phyloP scores from a whole-genome alignment of 129 eudicot species.

The Gnaphalium uliginosum region DNA sequence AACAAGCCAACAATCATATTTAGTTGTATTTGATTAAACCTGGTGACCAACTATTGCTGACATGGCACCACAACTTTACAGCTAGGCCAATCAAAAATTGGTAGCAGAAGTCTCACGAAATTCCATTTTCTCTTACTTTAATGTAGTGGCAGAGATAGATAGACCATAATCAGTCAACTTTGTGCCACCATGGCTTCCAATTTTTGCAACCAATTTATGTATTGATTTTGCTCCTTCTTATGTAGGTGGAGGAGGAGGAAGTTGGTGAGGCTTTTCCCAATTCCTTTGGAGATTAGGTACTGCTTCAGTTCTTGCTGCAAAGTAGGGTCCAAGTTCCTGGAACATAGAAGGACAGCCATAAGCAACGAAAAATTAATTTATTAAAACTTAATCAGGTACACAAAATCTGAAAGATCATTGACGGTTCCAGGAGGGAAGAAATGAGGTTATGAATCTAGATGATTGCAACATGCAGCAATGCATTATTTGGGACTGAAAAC shows the following conservation, averaged over 20 bases:
- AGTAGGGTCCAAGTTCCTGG: constrained; percentile 61
- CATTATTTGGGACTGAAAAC: background rate
- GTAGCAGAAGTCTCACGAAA: background rate
- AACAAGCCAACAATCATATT: too few relatives aligned
- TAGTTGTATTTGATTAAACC: background rate
- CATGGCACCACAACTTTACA: background rate
- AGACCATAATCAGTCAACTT: constrained; percentile 5
- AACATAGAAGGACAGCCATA: background rate
- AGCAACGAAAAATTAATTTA: background rate
- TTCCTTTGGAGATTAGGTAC: constrained; percentile 67
- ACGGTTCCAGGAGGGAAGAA: background rate
- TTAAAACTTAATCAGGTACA: background rate
- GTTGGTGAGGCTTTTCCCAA: constrained; percentile 48
- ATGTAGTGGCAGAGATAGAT: background rate
- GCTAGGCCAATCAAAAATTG: background rate
- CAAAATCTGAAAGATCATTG: background rate
- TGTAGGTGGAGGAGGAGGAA: constrained; percentile 70
- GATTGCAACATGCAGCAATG: background rate
- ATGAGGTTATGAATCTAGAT: background rate
- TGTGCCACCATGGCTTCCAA: constrained; percentile 44
- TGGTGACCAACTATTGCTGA: background rate
- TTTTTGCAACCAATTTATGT: constrained; percentile 68
- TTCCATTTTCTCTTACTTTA: background rate
- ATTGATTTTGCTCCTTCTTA: constrained; percentile 76
- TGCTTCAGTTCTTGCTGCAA: constrained; percentile 68